Evolutionary conservation across 1,284 basidiomycete genomes (phyloP).

Genomic region (Pascua sp.): DNA sequence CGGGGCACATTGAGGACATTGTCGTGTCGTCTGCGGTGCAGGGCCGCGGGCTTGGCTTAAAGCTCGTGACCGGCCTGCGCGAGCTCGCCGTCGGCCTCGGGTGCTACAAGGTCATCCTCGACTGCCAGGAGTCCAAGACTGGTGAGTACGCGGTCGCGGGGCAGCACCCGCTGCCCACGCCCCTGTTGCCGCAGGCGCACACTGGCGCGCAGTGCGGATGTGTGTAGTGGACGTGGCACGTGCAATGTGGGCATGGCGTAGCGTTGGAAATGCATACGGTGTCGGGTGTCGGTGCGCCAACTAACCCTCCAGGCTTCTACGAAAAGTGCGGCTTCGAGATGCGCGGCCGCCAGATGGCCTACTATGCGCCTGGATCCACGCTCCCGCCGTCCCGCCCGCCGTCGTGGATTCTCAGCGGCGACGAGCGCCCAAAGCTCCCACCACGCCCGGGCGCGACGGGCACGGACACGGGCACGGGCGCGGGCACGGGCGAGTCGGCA

Average conservation of each 20-base stretch:
- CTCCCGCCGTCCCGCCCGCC: background rate
- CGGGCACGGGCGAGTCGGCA: background rate
- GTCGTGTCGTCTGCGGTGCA: conserved; percentile 89
- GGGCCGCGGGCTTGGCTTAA: conserved; percentile 75
- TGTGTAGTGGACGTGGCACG: no score
- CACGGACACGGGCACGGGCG: background rate
- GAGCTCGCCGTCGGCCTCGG: conserved; percentile 69
- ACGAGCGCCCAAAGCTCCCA: background rate
- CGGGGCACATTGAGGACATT: conserved; percentile 97
- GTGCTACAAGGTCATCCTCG: conserved; percentile 93
- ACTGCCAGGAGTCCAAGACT: conserved; percentile 85
- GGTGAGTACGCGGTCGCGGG: conserved; percentile 57
- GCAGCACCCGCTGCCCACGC: no score
- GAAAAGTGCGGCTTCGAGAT: conserved; percentile 73
- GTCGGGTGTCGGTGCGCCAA: background rate
- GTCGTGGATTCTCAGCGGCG: background rate
- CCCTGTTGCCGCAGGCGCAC: background rate
- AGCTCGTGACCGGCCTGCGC: conserved; percentile 77
- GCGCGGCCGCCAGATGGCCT: conserved; percentile 32
- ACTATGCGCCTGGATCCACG: conserved; percentile 16
- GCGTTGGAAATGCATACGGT: background rate
- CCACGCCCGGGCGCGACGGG: no score
- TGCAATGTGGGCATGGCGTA: background rate
- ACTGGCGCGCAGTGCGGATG: background rate
- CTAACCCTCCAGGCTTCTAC: conserved; percentile 71